Base-by-base conservation (phyloP, 1,284 basidiomycete species). In the Puccinia coronata region DNA sequence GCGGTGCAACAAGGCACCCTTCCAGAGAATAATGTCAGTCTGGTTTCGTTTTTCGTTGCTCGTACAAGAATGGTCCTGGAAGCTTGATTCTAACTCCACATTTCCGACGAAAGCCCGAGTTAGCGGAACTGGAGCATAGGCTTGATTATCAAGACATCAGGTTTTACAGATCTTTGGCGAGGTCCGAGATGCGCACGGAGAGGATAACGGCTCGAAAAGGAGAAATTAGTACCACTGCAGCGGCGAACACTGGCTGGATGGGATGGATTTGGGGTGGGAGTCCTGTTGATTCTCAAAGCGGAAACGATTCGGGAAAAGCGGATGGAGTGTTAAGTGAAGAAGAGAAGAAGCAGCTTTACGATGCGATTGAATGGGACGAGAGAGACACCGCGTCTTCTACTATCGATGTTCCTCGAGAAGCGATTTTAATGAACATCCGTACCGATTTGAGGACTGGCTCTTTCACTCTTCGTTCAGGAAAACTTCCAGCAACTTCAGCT, bases 161-260 rank as follows among this genome's bases (percentile, higher is more conserved):
- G 16, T 98, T 98, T 87, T 99, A 98, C 88, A 91, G 97, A 34
- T 98, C 96, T 3, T 94, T 99, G 82, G 95, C 95, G 0, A 91
- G 95, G 11, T 95, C 93, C 9, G 92, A 92, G 83, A 88, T 98
- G 23, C 92, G 92, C 83, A 95, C 97, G 85, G 95, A 99, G 84
- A 89, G 91, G 47, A 82, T 78, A n/a, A 83, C 82, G 25, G 92
- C 90, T 0, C 88, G 91, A 36, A 89, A 85, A 39, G 84, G 88
- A 82, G 85, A 86, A 34, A 77, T 57, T 78, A 5, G 83, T 84
- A 74, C 85, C 89, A 87, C 85, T 88, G 86, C 84, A 89, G 88
- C 85, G 88, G 88, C 49, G 72, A 61, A 81, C 87, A 82, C 87
- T 88, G 89, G 91, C 41, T 96, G 95, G 94, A 86, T 89, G 23